These are phyloP conservation scores for Phytopythium montanum DNA, from an alignment of 352 stramenopile genomes.

Conservation along the genomic window DNA sequence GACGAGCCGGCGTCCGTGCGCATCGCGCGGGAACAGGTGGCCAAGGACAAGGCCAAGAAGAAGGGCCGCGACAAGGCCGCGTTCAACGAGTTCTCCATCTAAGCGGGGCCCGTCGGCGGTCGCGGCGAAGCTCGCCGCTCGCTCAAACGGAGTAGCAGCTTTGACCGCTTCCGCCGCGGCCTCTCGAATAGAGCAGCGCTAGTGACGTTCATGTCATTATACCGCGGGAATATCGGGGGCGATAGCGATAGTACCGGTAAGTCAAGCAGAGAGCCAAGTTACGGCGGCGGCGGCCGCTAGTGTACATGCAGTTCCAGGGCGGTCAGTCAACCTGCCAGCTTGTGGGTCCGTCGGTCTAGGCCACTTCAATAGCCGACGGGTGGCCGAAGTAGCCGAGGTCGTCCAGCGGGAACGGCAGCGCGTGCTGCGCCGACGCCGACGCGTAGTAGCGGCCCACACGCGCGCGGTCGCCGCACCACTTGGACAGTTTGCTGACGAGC, in stretches of 20 bases:
- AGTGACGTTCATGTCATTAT: background rate
- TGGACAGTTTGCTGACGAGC: slow-evolving; percentile 23
- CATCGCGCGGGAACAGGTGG: slow-evolving; percentile 66
- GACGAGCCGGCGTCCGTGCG: slow-evolving; percentile 53
- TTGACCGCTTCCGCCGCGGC: background rate
- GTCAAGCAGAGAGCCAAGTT: background rate
- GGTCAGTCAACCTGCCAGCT: background rate
- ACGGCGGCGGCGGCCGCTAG: background rate
- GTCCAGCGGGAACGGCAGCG: slow-evolving; percentile 26
- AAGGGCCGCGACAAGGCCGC: slow-evolving; percentile 72
- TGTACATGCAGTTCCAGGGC: background rate
- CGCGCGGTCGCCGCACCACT: slow-evolving; percentile 27
- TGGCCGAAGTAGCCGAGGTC: slow-evolving; percentile 36
- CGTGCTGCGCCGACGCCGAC: slow-evolving; percentile 14
- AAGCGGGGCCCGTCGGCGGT: slow-evolving; percentile 3
- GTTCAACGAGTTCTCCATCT: slow-evolving; percentile 85
- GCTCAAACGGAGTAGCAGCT: no score
- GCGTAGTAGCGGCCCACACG: slow-evolving; percentile 12
- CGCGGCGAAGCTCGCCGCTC: background rate
- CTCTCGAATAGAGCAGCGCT: slow-evolving; percentile 3
- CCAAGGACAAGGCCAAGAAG: slow-evolving; percentile 67
- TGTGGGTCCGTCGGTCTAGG: slow-evolving; percentile 11
- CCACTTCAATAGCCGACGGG: slow-evolving; percentile 33
- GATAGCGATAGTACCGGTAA: background rate
- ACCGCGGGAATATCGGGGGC: no score